Evolutionary conservation across 305 asterid species (phyloP), one percentile per base, ranked within the genome.

Genomic region (Solanum hybrid): DNA sequence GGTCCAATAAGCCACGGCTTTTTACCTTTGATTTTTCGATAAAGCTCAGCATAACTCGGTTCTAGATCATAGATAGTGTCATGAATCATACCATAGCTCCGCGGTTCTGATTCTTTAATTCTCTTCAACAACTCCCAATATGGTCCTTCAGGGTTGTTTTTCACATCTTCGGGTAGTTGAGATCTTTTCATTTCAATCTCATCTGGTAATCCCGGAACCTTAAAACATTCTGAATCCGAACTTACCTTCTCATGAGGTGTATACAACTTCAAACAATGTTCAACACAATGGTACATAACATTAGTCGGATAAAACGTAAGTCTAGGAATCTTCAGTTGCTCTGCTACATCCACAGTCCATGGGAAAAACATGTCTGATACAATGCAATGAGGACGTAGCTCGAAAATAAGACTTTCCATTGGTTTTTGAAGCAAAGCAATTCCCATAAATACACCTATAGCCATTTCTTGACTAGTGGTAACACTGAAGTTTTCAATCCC

Each of bases 1-100:
- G 98, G 98, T 18, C 98, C 98, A 1, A 95, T 73, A 4, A 92
- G 87, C 97, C 97, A 95, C 0, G 92, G 91, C 22, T 80, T 92
- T 29, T 57, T 79, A 0, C 89, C 93, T 3, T 8, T 31, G 28
- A 87, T 81, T 14, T 80, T 39, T 91, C 28, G 39, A 90, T 89
- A 94, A 82, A 89, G 87, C 2, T 64, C 83, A 0, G 87, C 92
- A 29, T 94, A 95, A 35, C 86, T 94, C 0, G 95, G 79, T 74
- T 95, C 95, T 6, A 93, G 93, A 87, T 92, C 95, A 88, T 91
- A 82, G 57, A 94, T 92, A 85, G 91, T 93, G 91, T 94, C 91
- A 2, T 92, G 86, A 7, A 94, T 75, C 26, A 90, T 42, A 20
- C 95, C 97, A 13, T 89, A 90, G 33, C 95, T 90, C 39, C 24